Evolutionary conservation across 441 rosid species (phyloP), one percentile per base, ranked within the genome.

Genomic region (Melianthus villosus): DNA sequence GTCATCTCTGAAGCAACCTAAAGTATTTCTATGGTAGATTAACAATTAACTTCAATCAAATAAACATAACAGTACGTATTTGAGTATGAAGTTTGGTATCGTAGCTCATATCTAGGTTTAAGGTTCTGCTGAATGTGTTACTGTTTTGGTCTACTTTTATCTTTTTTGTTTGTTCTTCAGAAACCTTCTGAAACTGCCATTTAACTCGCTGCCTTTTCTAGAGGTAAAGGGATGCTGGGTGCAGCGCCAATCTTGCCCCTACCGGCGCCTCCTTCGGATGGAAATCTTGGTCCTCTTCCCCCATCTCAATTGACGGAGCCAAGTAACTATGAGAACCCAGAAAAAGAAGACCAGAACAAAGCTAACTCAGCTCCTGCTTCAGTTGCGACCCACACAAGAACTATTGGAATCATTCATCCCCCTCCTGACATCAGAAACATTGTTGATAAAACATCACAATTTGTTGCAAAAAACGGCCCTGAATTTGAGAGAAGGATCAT

Each of bases 351-450:
- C 50, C 72, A 61, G 38, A 57, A 15, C 53, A 72, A 50, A 28
- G 67, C 62, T 2, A 56, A 46, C 16, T 57, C 51, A 25, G 63
- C 56, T 30, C 66, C 68, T 6, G 64, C 59, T 0, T 60, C 94
- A 1, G 69, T 89, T 30, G 83, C 96, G 0, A 84, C 85, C 34
- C 97, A 89, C 62, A 79, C 97, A 0, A 74, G 65, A 53, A 55
- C 87, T 22, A 78, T 87, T n/a, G 95, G 97, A 41, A 87, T 87
- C 27, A 80, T 87, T 41, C 74, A 87, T 44, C 97, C 93, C 12
- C 97, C 97, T 38, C 87, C 91, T 0, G 95, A 83, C 53, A 80
- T 80, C 44, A 63, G 79, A 64, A 71, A 59, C 19, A 83, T 87
- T 37, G 93, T 83, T 3, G 97, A 87, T 49, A 83, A 69, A 51